A percentile compares a stretch with the other conserved stretches of the same genome.
Conservation (phyloP, 371 early-diverging fungal species). For the Mucor lusitanicus region DNA sequence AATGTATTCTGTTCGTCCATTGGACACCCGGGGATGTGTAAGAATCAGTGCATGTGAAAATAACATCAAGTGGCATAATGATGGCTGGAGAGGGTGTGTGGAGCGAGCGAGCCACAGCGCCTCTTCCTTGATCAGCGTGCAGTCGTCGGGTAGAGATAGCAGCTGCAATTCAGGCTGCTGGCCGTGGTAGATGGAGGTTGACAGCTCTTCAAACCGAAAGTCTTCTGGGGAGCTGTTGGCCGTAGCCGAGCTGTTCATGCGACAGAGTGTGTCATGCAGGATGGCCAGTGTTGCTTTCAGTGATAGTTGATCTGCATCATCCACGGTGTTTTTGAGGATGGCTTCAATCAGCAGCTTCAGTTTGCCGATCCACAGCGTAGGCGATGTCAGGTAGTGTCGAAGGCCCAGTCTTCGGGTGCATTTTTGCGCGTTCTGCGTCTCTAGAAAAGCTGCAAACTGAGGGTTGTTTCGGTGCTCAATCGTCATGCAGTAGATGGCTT, state of each 20-base stretch:
- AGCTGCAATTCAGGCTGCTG: neutral
- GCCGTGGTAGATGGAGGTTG: constrained; percentile 15
- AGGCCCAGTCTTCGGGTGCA: constrained; percentile 34
- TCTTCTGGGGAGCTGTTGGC: constrained; percentile 16
- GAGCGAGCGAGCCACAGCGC: constrained; percentile 25
- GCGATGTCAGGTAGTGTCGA: constrained; percentile 36
- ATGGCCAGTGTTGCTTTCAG: constrained; percentile 27
- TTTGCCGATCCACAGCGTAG: constrained; percentile 40
- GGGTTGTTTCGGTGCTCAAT: constrained; percentile 26
- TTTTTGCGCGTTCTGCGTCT: constrained; percentile 18
- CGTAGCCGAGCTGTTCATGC: constrained; percentile 33
- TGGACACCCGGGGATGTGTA: constrained; percentile 21
- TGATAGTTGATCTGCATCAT: constrained; percentile 29
- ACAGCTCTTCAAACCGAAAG: constrained; percentile 28
- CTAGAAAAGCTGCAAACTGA: constrained; percentile 23
- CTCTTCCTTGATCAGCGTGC: constrained; percentile 28
- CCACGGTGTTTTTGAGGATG: constrained; percentile 32
- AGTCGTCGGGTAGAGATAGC: constrained; percentile 13
- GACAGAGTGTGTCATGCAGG: constrained; percentile 26
- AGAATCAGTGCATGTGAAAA: constrained; percentile 39
- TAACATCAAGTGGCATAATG: constrained; percentile 32
- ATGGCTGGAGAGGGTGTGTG: constrained; percentile 25
- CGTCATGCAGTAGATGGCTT: constrained; percentile 14
- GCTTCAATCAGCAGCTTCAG: constrained; percentile 32
- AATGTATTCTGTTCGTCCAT: constrained; percentile 21